Evolutionary conservation across 495 filamentous ascomycete genomes (phyloP), one percentile per base, ranked within the genome.

Genomic region (Aspergillus kassunensis): DNA sequence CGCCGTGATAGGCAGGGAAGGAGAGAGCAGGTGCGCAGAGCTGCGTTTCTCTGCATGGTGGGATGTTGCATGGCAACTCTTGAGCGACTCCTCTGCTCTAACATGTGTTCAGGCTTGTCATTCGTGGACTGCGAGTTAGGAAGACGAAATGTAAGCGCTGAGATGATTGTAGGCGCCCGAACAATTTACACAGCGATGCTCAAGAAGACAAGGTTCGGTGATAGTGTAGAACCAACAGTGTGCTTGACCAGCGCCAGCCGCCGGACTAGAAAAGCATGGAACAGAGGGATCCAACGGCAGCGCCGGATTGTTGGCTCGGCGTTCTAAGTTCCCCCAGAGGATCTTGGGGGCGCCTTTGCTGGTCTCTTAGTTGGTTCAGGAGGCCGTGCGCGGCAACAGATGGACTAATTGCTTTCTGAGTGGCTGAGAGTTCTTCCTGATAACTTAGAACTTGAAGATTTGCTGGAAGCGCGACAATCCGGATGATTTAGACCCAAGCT

Each of bases 341-440:
- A 49, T 49, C 23, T 29, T 45, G 29, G 10, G n/a, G 27, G 25
- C 23, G 23, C 13, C 18, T 41, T 43, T 51, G 33, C 21, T 19
- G 36, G 40, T 15, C 34, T n/a, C 20, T 35, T 41, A 39, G 47
- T 29, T 39, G 21, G 35, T 36, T 31, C 20, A 27, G 24, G 49
- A 43, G 25, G 37, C 45, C 30, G 47, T 51, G 51, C 56, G 56
- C 56, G 52, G 47, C 35, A 55, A 52, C 34, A 20, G 21, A 33
- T 29, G 39, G 44, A 52, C 43, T 55, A 55, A 20, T 15, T 24
- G 30, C 8, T 10, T 15, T 7, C 33, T 25, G 42, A 46, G 35
- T 53, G 51, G 51, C 33, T 53, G 34, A 46, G n/a, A n/a, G n/a
- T n/a, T n/a, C n/a, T n/a, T n/a, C n/a, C n/a, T n/a, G n/a, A n/a